Evolutionary conservation across 352 stramenopile species (phyloP).

Genomic region (Globisporangium nagaii): DNA sequence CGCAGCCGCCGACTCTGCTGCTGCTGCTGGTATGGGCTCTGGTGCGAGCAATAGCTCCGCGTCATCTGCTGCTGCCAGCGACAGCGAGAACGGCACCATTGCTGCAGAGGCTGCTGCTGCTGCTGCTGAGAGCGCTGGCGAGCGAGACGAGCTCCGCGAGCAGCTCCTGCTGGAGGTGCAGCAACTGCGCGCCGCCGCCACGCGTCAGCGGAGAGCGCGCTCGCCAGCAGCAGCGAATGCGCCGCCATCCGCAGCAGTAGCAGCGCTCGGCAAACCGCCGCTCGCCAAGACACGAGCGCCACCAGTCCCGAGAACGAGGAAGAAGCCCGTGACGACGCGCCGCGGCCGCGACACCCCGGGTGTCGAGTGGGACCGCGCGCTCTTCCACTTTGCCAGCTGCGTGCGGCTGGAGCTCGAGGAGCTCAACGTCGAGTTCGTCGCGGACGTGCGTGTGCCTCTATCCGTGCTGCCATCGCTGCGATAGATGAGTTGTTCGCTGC

Average conservation of each 20-base stretch:
- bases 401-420: conserved; percentile 32
- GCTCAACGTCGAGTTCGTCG: conserved; percentile 29
- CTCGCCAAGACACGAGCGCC: not conserved
- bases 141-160: not conserved
- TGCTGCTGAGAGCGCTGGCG: too few species aligned
- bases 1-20: too few species aligned
- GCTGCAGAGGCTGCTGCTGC: too few species aligned
- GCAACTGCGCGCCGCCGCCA: not conserved
- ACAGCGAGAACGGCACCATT: too few species aligned
- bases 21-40: too few species aligned
- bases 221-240: not conserved
- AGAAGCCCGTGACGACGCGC: not conserved
- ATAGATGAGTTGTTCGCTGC: not conserved
- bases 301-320: not conserved
- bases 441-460: conserved; percentile 14
- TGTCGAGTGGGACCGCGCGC: conserved; percentile 27
- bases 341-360: conserved; percentile 3
- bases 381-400: conserved; percentile 33
- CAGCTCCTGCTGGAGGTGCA: not conserved
- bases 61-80: too few species aligned
- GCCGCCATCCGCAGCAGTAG: not conserved
- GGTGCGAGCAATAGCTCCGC: too few species aligned
- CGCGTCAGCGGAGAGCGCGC: not conserved
- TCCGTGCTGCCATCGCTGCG: too few species aligned
- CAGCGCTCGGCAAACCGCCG: not conserved